Percentiles rank a stretch among this genome's conserved stretches.
These are phyloP conservation scores for Ascochyta lentis DNA, from an alignment of 2,329 filamentous ascomycete genomes.

Conservation along the genomic window DNA sequence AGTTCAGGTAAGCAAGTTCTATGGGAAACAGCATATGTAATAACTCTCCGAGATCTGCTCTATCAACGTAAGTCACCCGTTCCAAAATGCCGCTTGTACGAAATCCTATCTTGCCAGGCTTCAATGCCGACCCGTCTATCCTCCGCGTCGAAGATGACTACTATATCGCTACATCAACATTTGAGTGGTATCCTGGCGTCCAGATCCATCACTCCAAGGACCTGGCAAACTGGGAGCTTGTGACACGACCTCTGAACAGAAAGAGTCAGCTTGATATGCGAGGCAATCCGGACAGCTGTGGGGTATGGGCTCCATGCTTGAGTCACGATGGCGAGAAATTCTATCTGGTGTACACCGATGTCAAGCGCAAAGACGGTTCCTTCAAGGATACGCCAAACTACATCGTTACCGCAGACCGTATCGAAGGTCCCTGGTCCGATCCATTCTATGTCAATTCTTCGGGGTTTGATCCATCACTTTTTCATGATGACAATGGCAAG, in stretches of 20 bases:
- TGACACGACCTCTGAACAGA: conserved; percentile 60
- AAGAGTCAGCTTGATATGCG: conserved; percentile 61
- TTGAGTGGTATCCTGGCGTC: conserved; percentile 68
- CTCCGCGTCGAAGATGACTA: conserved; percentile 59
- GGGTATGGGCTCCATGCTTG: conserved; percentile 70
- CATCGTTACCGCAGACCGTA: conserved; percentile 59
- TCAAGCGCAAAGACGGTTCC: conserved; percentile 70
- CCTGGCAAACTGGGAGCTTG: conserved; percentile 61
- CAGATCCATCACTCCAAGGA: conserved; percentile 66
- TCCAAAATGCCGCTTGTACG: conserved; percentile 40
- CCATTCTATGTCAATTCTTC: conserved; percentile 66
- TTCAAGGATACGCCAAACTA: conserved; percentile 71
- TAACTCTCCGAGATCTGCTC: neutral
- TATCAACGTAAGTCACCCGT: neutral
- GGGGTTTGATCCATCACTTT: conserved; percentile 64
- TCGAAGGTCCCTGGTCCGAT: conserved; percentile 68
- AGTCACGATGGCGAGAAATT: conserved; percentile 66
- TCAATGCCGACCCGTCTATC: conserved; percentile 68
- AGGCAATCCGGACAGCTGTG: conserved; percentile 59
- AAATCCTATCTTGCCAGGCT: conserved; percentile 65
- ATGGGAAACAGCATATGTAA: conserved; percentile 1
- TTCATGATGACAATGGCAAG: conserved; percentile 46
- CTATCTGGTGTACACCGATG: conserved; percentile 70
- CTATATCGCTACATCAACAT: conserved; percentile 67
- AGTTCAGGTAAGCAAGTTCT: conserved; percentile 8